Evolutionary conservation across 164 flowering plant species (phyloP).

Genomic region (Umbellularia californica): DNA sequence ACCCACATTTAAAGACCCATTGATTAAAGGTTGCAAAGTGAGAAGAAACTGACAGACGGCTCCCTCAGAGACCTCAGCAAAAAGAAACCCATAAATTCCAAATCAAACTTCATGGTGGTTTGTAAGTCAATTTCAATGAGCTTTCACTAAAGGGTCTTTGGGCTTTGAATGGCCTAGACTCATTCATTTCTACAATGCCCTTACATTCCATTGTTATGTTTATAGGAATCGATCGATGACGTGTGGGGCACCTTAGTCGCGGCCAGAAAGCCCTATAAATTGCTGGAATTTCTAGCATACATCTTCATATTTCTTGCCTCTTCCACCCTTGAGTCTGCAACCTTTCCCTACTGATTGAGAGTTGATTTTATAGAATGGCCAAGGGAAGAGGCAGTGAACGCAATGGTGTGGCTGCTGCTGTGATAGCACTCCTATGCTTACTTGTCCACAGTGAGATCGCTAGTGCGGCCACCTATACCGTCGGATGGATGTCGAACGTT

Average conservation of each 20-base stretch:
- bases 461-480: slow-evolving; percentile 27
- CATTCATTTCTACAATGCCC: background rate
- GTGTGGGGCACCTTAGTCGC: too few species aligned
- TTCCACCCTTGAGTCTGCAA: background rate
- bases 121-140: background rate
- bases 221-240: too few species aligned
- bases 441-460: slow-evolving; percentile 20
- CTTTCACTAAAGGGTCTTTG: background rate
- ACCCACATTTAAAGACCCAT: too few species aligned
- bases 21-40: too few species aligned
- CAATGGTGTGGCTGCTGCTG: slow-evolving; percentile 2
- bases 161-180: background rate
- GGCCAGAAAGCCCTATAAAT: background rate
- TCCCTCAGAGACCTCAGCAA: too few species aligned
- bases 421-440: slow-evolving; percentile 9
- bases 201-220: too few species aligned
- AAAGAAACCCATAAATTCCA: too few species aligned
- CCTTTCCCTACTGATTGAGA: background rate
- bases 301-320: background rate
- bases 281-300: background rate
- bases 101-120: background rate
- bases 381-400: slow-evolving; percentile 50
- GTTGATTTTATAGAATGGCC: slow-evolving; percentile 5
- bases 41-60: too few species aligned
- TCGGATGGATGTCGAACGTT: slow-evolving; percentile 42